Conservation (phyloP, 2,329 filamentous ascomycete species). For the Bimuria novae-zelandiae region DNA sequence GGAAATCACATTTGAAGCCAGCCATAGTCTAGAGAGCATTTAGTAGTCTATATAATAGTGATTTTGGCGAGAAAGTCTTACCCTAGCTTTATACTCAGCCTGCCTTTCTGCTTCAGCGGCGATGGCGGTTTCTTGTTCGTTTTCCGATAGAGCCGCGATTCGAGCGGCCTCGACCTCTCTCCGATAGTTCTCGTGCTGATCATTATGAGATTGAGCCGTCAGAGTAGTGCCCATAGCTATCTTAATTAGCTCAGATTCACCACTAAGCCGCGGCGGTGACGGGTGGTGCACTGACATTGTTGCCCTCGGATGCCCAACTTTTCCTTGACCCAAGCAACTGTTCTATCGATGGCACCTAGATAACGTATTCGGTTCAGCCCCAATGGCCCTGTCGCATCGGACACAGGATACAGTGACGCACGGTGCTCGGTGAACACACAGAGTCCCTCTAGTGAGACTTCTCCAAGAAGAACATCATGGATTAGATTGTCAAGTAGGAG, state of each 20-base stretch:
- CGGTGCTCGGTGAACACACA: neutral
- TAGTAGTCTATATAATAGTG: no score
- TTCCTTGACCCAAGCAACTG: neutral
- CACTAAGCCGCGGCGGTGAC: no score
- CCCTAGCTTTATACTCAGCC: neutral
- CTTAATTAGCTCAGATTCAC: neutral
- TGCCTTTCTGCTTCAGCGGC: constrained; percentile 1
- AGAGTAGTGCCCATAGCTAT: neutral
- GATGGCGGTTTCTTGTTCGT: neutral
- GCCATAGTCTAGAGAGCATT: no score
- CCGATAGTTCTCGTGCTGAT: constrained; percentile 12
- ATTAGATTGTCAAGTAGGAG: neutral
- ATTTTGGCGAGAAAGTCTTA: no score
- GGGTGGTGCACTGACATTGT: neutral
- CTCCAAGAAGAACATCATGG: neutral
- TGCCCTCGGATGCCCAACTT: neutral
- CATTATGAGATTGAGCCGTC: neutral
- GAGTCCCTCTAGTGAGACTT: neutral
- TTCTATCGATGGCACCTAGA: constrained; percentile 3
- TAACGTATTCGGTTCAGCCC: neutral
- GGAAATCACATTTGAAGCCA: no score
- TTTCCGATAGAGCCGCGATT: constrained; percentile 4
- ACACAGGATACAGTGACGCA: no score
- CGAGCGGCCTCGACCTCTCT: constrained; percentile 7
- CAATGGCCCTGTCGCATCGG: neutral